Evolutionary conservation across 257 asterid species (phyloP).

Genomic region (Fraxinus anomala): DNA sequence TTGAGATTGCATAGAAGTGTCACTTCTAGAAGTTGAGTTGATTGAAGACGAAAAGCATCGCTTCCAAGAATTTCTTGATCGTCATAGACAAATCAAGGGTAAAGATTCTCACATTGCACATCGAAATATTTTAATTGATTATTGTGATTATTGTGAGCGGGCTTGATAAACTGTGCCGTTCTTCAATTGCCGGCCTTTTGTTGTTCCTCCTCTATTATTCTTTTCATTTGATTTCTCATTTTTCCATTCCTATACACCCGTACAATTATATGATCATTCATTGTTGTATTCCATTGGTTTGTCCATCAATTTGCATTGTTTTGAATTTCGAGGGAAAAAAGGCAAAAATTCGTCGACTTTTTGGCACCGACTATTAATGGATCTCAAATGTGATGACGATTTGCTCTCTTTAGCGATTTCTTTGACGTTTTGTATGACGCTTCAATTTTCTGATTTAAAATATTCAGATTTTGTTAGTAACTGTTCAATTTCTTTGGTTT

Average conservation of each 20-base stretch:
- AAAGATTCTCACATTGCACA: no score
- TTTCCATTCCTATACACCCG: slow-evolving; percentile 93
- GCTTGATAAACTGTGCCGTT: slow-evolving; percentile 70
- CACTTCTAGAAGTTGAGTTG: no score
- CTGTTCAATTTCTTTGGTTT: background rate
- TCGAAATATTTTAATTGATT: no score
- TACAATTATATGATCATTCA: slow-evolving; percentile 24
- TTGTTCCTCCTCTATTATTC: slow-evolving; percentile 85
- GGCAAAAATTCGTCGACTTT: slow-evolving; percentile 3
- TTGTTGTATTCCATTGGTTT: background rate
- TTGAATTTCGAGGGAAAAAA: slow-evolving; percentile 12
- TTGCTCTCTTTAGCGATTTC: slow-evolving; percentile 37
- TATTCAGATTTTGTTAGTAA: background rate
- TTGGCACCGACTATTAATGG: slow-evolving; percentile 43
- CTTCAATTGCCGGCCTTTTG: slow-evolving; percentile 85
- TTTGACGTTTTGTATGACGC: slow-evolving; percentile 50
- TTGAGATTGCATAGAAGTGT: no score
- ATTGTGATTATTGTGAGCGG: slow-evolving; percentile 73
- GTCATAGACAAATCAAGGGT: no score
- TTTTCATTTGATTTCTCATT: slow-evolving; percentile 80
- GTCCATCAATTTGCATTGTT: slow-evolving; percentile 15
- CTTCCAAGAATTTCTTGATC: no score
- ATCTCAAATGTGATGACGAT: slow-evolving; percentile 40
- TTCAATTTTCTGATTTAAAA: background rate
- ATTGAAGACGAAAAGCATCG: no score